Evolutionary conservation across 768 basidiomycete species (phyloP), one percentile per base, ranked within the genome.

Genomic region (Russula abietina): DNA sequence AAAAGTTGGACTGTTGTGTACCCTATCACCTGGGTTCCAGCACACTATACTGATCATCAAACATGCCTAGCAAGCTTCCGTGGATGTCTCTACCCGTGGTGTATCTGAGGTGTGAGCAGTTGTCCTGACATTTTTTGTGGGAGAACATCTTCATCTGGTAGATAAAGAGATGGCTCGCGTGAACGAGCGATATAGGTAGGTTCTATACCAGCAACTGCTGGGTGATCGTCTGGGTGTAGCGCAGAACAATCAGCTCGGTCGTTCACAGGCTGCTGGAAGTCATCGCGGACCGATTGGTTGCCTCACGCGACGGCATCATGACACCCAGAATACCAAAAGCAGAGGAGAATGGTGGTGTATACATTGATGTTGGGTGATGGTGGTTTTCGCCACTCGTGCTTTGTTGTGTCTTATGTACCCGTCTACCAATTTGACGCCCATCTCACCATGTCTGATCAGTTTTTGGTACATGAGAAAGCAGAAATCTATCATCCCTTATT

Each of bases 291-390:
- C 0, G 79, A 91, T 12, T 86, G 85, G 82, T 77, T 91, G 28
- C 87, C 89, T 39, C 80, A 78, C 12, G 78, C 84, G 83, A 91
- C 61, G 90, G 89, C 7, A 79, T 92, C 28, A 80, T 91, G 55
- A 86, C 80, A 4, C 68, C 91, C 48, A 81, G 75, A 7, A 75
- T 86, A 16, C 79, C 82, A 16, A 89, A 86, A 71, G 77, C 79
- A 19, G 80, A 84, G 65, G 86, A 89, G 65, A 77, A 79, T 62
- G 81, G 74, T 6, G 80, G 76, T 63, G 78, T n/a, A n/a, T 83
- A 79, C 41, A 76, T 90, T n/a, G 46, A 71, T 17, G 70, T 82
- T 43, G 68, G 77, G 54, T 78, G 64, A 70, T 59, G 16, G 38
- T 39, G 38, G 38, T 16, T 39, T 39, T 39, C 19, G 9, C 3